Percentiles rank a stretch among this genome's conserved stretches.
These are phyloP conservation scores for Alisma plantagoaquatica DNA, from an alignment of 106 monocot species.

Conservation along the genomic window DNA sequence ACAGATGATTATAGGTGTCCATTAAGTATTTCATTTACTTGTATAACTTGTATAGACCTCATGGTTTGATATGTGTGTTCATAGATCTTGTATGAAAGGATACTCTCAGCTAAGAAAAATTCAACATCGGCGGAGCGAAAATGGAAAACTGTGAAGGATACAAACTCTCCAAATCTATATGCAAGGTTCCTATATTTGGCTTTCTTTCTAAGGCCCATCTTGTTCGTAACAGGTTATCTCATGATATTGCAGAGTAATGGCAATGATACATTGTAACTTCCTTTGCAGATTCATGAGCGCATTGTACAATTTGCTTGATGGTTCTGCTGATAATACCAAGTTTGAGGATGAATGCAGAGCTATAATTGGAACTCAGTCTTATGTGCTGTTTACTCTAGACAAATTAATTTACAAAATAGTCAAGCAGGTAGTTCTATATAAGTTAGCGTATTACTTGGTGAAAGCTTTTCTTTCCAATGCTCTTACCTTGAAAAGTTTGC, in stretches of 20 bases:
- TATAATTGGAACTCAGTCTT: slow-evolving; percentile 74
- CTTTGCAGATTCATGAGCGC: slow-evolving; percentile 54
- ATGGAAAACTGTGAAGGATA: slow-evolving; percentile 57
- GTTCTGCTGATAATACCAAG: slow-evolving; percentile 71
- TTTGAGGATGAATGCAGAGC: slow-evolving; percentile 85
- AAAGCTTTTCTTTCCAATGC: background rate
- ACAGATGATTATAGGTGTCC: background rate
- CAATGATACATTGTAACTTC: too few relatives aligned
- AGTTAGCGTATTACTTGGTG: background rate
- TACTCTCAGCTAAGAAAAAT: slow-evolving; percentile 78
- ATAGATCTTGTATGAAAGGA: slow-evolving; percentile 81
- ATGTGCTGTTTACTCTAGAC: slow-evolving; percentile 85
- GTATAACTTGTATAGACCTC: too few relatives aligned
- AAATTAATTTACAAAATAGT: slow-evolving; percentile 85
- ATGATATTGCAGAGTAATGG: too few relatives aligned
- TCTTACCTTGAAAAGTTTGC: slow-evolving; percentile 14
- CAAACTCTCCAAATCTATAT: slow-evolving; percentile 49
- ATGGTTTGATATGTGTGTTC: too few relatives aligned
- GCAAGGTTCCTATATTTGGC: slow-evolving; percentile 41
- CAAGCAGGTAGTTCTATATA: slow-evolving; percentile 44
- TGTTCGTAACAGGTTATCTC: too few relatives aligned
- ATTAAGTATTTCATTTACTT: background rate
- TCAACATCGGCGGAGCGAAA: slow-evolving; percentile 53
- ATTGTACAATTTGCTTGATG: slow-evolving; percentile 58
- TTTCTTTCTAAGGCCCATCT: background rate